Conservation (phyloP, 768 basidiomycete species). For the Tylopilus intermedius region DNA sequence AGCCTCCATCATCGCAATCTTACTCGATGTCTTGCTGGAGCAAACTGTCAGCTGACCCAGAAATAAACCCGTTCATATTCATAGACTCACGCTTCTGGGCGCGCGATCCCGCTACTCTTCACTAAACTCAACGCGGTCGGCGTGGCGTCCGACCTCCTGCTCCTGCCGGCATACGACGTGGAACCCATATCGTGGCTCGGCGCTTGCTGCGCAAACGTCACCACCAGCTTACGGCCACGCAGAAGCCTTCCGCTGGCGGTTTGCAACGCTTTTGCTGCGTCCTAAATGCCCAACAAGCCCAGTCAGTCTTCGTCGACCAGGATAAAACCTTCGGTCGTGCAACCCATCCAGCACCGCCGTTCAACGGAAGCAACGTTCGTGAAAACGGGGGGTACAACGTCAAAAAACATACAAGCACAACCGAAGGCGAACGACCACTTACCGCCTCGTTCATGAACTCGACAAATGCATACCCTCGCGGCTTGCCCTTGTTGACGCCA, state of each 20-base stretch:
- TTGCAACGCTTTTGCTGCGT: conserved; percentile 72
- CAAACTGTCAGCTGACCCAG: conserved; percentile 6
- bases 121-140: conserved; percentile 87
- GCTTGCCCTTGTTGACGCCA: conserved; percentile 84
- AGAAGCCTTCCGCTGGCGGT: conserved; percentile 74
- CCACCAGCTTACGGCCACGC: conserved; percentile 81
- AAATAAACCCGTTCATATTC: neutral
- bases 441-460: conserved; percentile 80
- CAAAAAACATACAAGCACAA: conserved; percentile 20
- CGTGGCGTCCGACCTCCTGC: conserved; percentile 51
- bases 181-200: conserved; percentile 35
- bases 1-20: conserved; percentile 95
- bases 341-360: conserved; percentile 15
- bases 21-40: conserved; percentile 62
- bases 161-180: conserved; percentile 31
- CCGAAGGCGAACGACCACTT: conserved; percentile 36
- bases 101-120: conserved; percentile 59
- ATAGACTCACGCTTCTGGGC: conserved; percentile 42
- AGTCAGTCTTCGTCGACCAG: conserved; percentile 16
- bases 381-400: conserved; percentile 22
- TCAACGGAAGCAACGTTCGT: conserved; percentile 13
- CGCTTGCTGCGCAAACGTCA: conserved; percentile 90
- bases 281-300: conserved; percentile 46
- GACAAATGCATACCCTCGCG: conserved; percentile 92
- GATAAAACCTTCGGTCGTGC: conserved; percentile 20